phyloP scores from a whole-genome alignment of 768 basidiomycete species.

The Lactarius deliciosus region DNA sequence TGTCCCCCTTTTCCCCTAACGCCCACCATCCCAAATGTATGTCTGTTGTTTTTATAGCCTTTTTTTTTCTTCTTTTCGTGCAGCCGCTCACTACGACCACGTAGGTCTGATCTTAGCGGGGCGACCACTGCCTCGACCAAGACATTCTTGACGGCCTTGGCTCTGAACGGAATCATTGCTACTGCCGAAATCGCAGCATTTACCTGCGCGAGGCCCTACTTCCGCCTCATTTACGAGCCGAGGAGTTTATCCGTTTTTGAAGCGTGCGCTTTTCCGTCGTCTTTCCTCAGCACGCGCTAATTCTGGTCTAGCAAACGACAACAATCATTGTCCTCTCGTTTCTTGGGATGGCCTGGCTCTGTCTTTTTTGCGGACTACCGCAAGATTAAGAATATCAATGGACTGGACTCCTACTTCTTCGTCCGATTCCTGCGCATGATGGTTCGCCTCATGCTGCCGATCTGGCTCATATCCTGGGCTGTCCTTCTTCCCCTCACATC shows the following conservation, averaged over 20 bases:
- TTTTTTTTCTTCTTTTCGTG: neutral
- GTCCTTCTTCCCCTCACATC: constrained; percentile 77
- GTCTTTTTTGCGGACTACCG: constrained; percentile 62
- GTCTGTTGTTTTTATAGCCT: neutral
- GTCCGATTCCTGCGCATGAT: constrained; percentile 88
- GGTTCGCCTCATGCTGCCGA: constrained; percentile 77
- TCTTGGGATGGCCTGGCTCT: constrained; percentile 66
- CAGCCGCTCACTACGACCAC: constrained; percentile 1
- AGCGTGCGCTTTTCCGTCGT: constrained; percentile 37
- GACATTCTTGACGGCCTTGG: constrained; percentile 82
- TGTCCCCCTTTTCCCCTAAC: neutral
- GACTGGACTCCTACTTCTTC: constrained; percentile 91
- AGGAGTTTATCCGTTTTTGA: constrained; percentile 62
- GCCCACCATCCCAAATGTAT: constrained; percentile 9
- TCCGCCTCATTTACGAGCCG: constrained; percentile 89
- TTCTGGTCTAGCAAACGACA: constrained; percentile 53
- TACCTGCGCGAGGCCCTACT: constrained; percentile 79
- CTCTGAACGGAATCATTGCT: constrained; percentile 77
- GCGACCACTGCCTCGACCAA: constrained; percentile 65
- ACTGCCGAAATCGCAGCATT: constrained; percentile 70
- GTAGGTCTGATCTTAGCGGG: constrained; percentile 42
- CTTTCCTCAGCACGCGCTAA: neutral
- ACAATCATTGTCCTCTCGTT: constrained; percentile 46
- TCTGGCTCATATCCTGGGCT: constrained; percentile 88
- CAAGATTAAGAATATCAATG: constrained; percentile 65